Conservation (phyloP, 768 basidiomycete species). For the Lenzites betulinus region DNA sequence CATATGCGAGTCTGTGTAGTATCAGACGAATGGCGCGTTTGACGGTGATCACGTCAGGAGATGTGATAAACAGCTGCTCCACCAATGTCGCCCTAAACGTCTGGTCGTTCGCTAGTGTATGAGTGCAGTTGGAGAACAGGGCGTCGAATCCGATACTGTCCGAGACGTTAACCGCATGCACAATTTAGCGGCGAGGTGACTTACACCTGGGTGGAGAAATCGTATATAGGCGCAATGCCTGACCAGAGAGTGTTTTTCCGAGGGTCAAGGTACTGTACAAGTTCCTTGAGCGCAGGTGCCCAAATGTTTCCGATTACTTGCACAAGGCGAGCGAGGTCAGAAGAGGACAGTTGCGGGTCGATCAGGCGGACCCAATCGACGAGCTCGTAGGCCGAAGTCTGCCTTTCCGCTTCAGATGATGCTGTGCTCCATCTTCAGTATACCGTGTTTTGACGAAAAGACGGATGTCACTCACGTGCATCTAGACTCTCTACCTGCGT, state of each 20-base stretch:
- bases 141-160: constrained; percentile 43
- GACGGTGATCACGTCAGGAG: constrained; percentile 32
- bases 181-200: constrained; percentile 6
- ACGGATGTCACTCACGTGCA: constrained; percentile 44
- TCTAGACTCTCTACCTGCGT: constrained; percentile 42
- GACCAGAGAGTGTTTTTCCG: constrained; percentile 45
- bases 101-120: constrained; percentile 25
- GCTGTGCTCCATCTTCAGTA: constrained; percentile 36
- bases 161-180: background rate
- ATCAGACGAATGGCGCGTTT: constrained; percentile 43
- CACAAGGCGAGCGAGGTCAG: constrained; percentile 45
- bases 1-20: constrained; percentile 31
- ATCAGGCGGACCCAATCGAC: constrained; percentile 65
- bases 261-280: constrained; percentile 50
- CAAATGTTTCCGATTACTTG: constrained; percentile 44
- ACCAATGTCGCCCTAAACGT: constrained; percentile 38
- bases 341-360: constrained; percentile 34
- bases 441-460: background rate
- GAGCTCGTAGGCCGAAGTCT: constrained; percentile 51
- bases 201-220: constrained; percentile 32
- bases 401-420: constrained; percentile 35
- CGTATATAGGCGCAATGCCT: constrained; percentile 32
- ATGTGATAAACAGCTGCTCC: constrained; percentile 32
- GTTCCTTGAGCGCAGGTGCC: constrained; percentile 41
- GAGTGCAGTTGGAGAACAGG: constrained; percentile 43